A percentile compares a stretch with the other conserved stretches of the same genome.
Conservation (phyloP, 1,284 basidiomycete genomes). For the Cryptococcus hybrid region DNA sequence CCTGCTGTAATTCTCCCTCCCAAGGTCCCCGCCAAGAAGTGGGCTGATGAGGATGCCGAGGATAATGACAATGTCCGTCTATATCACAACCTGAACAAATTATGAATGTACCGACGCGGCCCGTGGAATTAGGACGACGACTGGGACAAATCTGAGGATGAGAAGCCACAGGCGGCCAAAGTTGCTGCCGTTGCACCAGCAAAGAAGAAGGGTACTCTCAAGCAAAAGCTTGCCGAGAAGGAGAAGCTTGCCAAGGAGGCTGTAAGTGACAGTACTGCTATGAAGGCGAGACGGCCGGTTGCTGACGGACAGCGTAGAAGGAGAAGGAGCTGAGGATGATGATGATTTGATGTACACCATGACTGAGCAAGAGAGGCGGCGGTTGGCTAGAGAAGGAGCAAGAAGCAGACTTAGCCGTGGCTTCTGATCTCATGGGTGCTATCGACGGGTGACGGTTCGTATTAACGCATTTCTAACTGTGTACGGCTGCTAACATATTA, state of each 20-base stretch:
- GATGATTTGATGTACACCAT: slow-evolving; percentile 74
- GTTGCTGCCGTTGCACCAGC: slow-evolving; percentile 66
- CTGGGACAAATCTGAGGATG: slow-evolving; percentile 87
- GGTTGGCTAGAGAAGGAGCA: slow-evolving; percentile 73
- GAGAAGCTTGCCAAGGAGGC: slow-evolving; percentile 57
- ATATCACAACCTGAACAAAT: not conserved
- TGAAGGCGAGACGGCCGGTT: not conserved
- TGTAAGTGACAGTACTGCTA: slow-evolving; percentile 18
- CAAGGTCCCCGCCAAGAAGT: slow-evolving; percentile 56
- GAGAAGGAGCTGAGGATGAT: slow-evolving; percentile 19
- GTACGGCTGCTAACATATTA: too few species aligned
- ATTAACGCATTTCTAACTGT: too few species aligned
- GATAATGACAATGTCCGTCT: slow-evolving; percentile 48
- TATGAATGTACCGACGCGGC: not conserved
- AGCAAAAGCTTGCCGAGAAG: slow-evolving; percentile 84
- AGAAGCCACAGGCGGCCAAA: slow-evolving; percentile 58
- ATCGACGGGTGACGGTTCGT: slow-evolving; percentile 46
- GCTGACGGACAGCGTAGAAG: slow-evolving; percentile 2
- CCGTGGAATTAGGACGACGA: slow-evolving; percentile 64
- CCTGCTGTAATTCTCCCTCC: slow-evolving; percentile 46
- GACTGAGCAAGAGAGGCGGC: slow-evolving; percentile 63
- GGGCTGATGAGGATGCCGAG: slow-evolving; percentile 85
- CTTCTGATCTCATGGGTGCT: slow-evolving; percentile 73
- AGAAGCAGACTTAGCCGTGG: slow-evolving; percentile 77
- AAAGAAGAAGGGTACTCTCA: slow-evolving; percentile 87